Conservation (phyloP, 768 basidiomycete species). For the Leccinum aurantiacum region DNA sequence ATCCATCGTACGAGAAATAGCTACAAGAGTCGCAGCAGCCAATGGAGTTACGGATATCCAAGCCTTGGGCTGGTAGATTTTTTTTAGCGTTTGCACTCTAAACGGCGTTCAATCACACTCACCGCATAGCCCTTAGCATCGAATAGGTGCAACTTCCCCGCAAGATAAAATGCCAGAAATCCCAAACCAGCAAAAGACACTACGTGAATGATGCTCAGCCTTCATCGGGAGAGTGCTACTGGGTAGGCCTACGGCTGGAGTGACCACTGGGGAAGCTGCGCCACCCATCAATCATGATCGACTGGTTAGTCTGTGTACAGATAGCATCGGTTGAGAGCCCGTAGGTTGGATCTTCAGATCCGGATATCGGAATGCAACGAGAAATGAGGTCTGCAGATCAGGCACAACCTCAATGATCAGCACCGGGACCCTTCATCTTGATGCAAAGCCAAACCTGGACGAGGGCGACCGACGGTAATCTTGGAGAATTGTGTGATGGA, state of each 20-base stretch:
- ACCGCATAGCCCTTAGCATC: slow-evolving; percentile 76
- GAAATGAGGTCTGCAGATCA: slow-evolving; percentile 29
- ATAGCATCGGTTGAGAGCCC: slow-evolving; percentile 74
- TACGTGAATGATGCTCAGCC: slow-evolving; percentile 29
- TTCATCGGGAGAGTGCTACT: neutral
- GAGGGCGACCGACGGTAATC: slow-evolving; percentile 84
- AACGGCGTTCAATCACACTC: slow-evolving; percentile 19
- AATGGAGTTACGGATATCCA: slow-evolving; percentile 84
- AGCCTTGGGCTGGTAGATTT: slow-evolving; percentile 56
- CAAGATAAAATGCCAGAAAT: slow-evolving; percentile 84
- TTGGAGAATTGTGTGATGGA: slow-evolving; percentile 83
- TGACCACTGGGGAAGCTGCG: slow-evolving; percentile 93
- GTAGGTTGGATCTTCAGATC: slow-evolving; percentile 64
- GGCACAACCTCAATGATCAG: neutral
- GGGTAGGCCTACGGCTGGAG: slow-evolving; percentile 63
- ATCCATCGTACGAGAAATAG: slow-evolving; percentile 90
- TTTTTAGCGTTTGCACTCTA: neutral
- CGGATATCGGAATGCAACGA: slow-evolving; percentile 63
- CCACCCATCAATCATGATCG: slow-evolving; percentile 77
- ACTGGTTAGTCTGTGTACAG: slow-evolving; percentile 68
- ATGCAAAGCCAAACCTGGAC: slow-evolving; percentile 57
- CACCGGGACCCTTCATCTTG: neutral
- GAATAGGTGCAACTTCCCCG: slow-evolving; percentile 91
- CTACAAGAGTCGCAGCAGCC: slow-evolving; percentile 72
- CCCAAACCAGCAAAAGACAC: slow-evolving; percentile 94